Base-by-base conservation (phyloP, 2,329 filamentous ascomycete genomes). In the Lecanosticta acicola region DNA sequence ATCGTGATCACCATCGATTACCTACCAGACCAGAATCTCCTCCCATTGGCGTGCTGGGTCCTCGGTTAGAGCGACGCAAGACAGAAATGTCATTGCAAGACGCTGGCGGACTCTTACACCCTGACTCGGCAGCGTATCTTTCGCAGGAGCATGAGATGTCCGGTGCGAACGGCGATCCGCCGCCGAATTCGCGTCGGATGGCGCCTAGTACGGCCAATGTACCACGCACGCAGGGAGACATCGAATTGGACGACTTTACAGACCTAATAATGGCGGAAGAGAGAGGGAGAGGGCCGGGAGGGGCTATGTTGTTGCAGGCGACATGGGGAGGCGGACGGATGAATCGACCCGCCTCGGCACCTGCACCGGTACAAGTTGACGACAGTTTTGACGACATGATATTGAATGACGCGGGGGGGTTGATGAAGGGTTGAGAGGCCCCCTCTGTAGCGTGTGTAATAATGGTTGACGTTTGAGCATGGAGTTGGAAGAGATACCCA, bases 61-160 rank as follows among this genome's bases (percentile, higher is more conserved):
- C 61, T 1, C 59, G 50, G 54, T 49, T 57, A 9, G 59, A 58
- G 43, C 51, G 58, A 19, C 48, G 53, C n/a, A 56, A 59, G 43
- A 63, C 53, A 8, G 48, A 56, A 7, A 39, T 60, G 3, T 61
- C 56, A 18, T 42, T 65, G 4, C 62, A 65, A 46, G 63, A 66
- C 43, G 56, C 58, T 3, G 62, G 62, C 8, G 63, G 63, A 7
- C 47, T 64, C 18, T 19, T 37, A 19, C 35, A 16, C 11, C 24
- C 24, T 11, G 7, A 29, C 7, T 7, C 24, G 7, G 24, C 24
- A 29, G 11, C n/a, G n/a, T n/a, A n/a, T n/a, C n/a, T n/a, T n/a
- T n/a, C n/a, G n/a, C n/a, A n/a, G n/a, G n/a, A n/a, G n/a, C n/a
- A n/a, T n/a, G n/a, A n/a, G n/a, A n/a, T n/a, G n/a, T n/a, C n/a